Percentiles rank a stretch among this genome's conserved stretches.
phyloP scores from a whole-genome alignment of 1,284 basidiomycete species.

The Ceratobasidium papillatum region DNA sequence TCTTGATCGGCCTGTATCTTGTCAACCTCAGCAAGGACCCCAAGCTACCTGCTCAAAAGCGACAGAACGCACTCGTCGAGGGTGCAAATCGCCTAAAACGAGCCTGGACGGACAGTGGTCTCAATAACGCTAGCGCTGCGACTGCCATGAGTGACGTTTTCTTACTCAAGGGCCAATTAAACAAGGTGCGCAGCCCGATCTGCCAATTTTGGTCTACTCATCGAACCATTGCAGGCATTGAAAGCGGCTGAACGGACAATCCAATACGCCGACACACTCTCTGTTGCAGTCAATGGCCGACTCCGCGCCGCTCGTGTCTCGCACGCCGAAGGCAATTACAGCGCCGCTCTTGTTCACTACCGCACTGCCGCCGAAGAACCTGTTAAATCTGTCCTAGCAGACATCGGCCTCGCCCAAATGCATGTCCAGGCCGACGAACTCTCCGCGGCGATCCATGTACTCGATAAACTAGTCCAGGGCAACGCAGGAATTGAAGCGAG shows the following conservation, averaged over 20 bases:
- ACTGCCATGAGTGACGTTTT: constrained; percentile 81
- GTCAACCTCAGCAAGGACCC: constrained; percentile 82
- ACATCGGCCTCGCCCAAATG: constrained; percentile 86
- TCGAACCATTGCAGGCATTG: constrained; percentile 63
- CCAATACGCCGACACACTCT: constrained; percentile 88
- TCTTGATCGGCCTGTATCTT: constrained; percentile 83
- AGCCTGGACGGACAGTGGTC: constrained; percentile 57
- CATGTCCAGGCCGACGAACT: constrained; percentile 82
- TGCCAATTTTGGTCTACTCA: background rate
- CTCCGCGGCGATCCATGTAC: constrained; percentile 83
- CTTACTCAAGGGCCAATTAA: constrained; percentile 63
- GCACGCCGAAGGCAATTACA: constrained; percentile 70
- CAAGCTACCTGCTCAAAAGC: constrained; percentile 65
- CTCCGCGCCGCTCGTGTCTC: constrained; percentile 79
- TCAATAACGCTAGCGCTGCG: constrained; percentile 76
- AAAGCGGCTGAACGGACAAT: constrained; percentile 93
- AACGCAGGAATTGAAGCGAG: constrained; percentile 69
- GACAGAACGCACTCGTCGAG: constrained; percentile 58
- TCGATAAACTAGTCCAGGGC: constrained; percentile 79
- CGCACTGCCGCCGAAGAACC: constrained; percentile 77
- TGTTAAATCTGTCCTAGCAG: constrained; percentile 77
- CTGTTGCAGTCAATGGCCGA: constrained; percentile 80
- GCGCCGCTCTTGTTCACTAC: constrained; percentile 77
- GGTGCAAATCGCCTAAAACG: constrained; percentile 32
- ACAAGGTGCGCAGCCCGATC: constrained; percentile 44